Base-by-base conservation (phyloP, 2,329 filamentous ascomycete species). In the Trichophyton equinum region DNA sequence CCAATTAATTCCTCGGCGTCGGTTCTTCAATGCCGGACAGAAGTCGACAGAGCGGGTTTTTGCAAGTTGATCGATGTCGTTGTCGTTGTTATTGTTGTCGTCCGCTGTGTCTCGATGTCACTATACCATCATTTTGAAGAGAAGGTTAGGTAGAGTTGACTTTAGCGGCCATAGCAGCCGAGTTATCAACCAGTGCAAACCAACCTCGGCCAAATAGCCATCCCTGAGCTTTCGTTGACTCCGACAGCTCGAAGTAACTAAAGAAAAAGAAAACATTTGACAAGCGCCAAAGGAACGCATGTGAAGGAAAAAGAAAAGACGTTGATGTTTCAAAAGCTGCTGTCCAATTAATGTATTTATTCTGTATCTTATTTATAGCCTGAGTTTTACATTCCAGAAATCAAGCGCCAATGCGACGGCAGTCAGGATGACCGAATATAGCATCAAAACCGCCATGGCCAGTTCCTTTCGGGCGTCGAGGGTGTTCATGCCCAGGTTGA, bases 401-500 rank as follows among this genome's bases (percentile, higher is more conserved):
- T 77, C 72, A 68, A 78, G 67, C 1, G 63, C 71, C 63, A 77
- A 59, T 1, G 90, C 92, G 57, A 89, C 71, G 0, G 74, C 82
- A 0, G 88, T 87, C 51, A 96, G 63, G 0, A 80, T 75, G 1
- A 77, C 81, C 58, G 86, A 85, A 73, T 97, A 97, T 4, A 73
- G 82, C 22, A 89, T 73, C 64, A 99, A 73, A 38, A 96, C 84
- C 0, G 73, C 85, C 83, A 96, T 89, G 0, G 91, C 83, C 61
- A 77, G 72, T 2, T 81, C 67, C 7, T 83, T 81, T 3, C 79
- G 79, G 64, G 87, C 84, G 70, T 92, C 82, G 65, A 97, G 75
- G 2, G 94, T 99, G 44, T 86, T 85, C 60, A 97, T 74, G 3
- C 85, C 88, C 79, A 99, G 79, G 72, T 99, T 99, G 60, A 97